These are phyloP conservation scores for Aspergillus nanangensis DNA, from an alignment of 495 filamentous ascomycete genomes.

Conservation along the genomic window DNA sequence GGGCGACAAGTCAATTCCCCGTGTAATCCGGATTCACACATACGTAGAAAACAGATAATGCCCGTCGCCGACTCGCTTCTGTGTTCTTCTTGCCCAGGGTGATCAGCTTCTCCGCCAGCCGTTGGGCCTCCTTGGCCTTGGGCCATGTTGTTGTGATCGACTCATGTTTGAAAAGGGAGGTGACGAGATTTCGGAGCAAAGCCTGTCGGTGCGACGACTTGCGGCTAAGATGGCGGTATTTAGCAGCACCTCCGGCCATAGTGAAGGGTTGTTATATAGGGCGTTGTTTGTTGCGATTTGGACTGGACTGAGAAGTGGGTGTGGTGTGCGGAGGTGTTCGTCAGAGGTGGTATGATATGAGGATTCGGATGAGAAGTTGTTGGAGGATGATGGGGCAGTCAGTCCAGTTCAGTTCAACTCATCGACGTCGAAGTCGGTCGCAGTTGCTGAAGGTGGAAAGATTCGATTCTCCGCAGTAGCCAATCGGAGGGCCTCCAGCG, in stretches of 20 bases:
- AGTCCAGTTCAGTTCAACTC: background rate
- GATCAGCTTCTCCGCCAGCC: constrained; percentile 87
- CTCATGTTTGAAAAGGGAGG: constrained; percentile 90
- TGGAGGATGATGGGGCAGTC: background rate
- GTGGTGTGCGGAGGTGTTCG: no score
- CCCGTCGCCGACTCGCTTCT: constrained; percentile 62
- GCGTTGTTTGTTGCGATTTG: background rate
- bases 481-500: constrained; percentile 41
- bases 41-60: constrained; percentile 78
- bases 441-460: constrained; percentile 30
- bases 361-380: background rate
- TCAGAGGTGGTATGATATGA: no score
- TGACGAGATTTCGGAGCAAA: constrained; percentile 92
- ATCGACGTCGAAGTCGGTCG: constrained; percentile 8
- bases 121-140: constrained; percentile 96
- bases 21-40: no score
- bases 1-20: no score
- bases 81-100: constrained; percentile 90
- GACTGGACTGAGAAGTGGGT: no score
- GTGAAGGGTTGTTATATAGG: constrained; percentile 10
- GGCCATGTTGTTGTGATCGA: constrained; percentile 89
- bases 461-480: constrained; percentile 30
- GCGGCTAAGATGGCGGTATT: constrained; percentile 84
- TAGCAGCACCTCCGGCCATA: constrained; percentile 82
- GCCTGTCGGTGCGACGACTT: constrained; percentile 83